These are phyloP conservation scores for Cokeromyces recurvatus DNA, from an alignment of 371 early-diverging fungal species.

Conservation along the genomic window DNA sequence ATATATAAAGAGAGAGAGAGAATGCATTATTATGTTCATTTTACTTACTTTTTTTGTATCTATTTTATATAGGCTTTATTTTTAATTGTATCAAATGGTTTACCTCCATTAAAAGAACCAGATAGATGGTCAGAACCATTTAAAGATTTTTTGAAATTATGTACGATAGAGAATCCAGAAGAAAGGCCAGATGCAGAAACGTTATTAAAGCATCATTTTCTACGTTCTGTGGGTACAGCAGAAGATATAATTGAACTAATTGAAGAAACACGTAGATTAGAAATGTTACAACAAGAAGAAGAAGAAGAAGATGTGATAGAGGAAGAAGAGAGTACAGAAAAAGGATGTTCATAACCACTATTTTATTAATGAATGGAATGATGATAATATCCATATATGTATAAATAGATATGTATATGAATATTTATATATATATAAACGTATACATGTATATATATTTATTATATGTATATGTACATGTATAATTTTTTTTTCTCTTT, in stretches of 20 bases:
- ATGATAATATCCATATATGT: no score
- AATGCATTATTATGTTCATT: neutral
- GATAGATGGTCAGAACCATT: constrained; percentile 49
- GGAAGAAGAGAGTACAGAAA: no score
- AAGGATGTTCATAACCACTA: no score
- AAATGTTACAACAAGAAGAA: constrained; percentile 23
- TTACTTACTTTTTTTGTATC: no score
- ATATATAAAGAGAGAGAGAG: neutral
- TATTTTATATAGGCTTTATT: constrained; percentile 61
- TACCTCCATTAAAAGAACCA: constrained; percentile 50
- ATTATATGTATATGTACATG: no score
- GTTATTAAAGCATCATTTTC: constrained; percentile 38
- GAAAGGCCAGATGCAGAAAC: constrained; percentile 44
- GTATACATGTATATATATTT: no score
- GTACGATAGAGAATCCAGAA: constrained; percentile 41
- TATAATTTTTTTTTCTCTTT: no score
- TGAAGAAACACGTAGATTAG: constrained; percentile 26
- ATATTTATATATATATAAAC: no score
- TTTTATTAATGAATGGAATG: no score
- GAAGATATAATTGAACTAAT: constrained; percentile 28
- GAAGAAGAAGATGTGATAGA: constrained; percentile 13
- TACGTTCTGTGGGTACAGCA: constrained; percentile 24
- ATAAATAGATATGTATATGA: no score
- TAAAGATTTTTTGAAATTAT: constrained; percentile 48
- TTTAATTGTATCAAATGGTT: constrained; percentile 59